Percentiles rank a stretch among this genome's conserved stretches.
Evolutionary conservation across 1,284 basidiomycete genomes (phyloP).

Genomic region (Bondarzewia mesenterica): DNA sequence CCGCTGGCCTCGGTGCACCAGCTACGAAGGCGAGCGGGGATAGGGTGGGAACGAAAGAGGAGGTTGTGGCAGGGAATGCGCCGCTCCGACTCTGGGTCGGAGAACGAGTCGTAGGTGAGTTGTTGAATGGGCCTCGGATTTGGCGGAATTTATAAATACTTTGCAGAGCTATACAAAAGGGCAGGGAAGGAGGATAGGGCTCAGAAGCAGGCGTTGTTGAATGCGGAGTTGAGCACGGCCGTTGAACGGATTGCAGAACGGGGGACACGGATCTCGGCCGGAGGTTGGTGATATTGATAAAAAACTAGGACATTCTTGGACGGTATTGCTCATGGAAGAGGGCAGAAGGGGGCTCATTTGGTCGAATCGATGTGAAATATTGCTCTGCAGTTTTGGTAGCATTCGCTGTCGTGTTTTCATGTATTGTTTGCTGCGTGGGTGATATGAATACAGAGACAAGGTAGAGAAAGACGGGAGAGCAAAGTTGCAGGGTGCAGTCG

Average conservation of each 20-base stretch:
- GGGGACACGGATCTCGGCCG: not conserved
- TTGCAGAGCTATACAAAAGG: conserved; percentile 45
- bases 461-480: not conserved
- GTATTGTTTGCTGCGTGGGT: not conserved
- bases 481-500: not conserved
- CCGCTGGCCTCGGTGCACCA: conserved; percentile 58
- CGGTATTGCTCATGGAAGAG: too few relatives aligned
- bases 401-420: too few relatives aligned
- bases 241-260: conserved; percentile 12
- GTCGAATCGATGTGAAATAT: too few relatives aligned
- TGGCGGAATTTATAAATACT: not conserved
- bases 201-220: conserved; percentile 28
- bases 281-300: not conserved
- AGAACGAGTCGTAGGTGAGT: conserved; percentile 53
- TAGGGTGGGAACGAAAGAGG: conserved; percentile 12
- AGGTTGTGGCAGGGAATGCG: conserved; percentile 40
- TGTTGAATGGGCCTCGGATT: conserved; percentile 4
- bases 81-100: conserved; percentile 65
- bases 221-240: conserved; percentile 24
- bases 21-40: conserved; percentile 18
- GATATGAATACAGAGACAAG: not conserved
- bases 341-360: too few relatives aligned
- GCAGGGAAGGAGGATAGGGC: conserved; percentile 38
- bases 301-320: not conserved
- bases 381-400: too few relatives aligned